Base-by-base conservation (phyloP, 2,329 filamentous ascomycete genomes). In the Aspergillus fijiensis region DNA sequence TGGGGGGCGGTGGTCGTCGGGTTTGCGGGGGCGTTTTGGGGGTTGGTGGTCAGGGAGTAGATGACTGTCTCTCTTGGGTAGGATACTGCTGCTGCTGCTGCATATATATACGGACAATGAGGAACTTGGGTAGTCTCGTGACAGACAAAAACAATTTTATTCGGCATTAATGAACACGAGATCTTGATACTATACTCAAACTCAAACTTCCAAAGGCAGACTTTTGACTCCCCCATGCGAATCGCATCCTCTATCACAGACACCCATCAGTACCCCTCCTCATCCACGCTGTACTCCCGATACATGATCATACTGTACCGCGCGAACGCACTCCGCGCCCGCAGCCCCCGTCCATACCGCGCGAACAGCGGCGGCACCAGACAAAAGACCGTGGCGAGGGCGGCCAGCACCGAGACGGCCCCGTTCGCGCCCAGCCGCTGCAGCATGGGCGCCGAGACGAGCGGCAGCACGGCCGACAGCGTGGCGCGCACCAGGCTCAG, bases 401-500 rank as follows among this genome's bases (percentile, higher is more conserved):
- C 66, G 3, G 78, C 78, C n/a, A 80, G 58, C 25, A 79, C 65
- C 4, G 72, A 74, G 3, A 72, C 62, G 0, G 77, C 74, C 23
- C 70, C 55, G 58, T 79, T 80, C 0, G 69, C 63, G 0, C 76
- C 77, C 12, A 80, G 61, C 0, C 58, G 61, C 2, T 58, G 47
- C 62, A 77, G 80, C 74, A 81, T 76, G 10, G 74, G 71, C 1
- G 65, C 61, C 2, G 73, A 74, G 58, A 81, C 76, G 2, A 80
- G 64, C 10, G 77, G 77, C 45, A 80, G 70, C 14, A 69, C 61
- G 1, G 73, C 79, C 1, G 72, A 76, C 5, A 79, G 58, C 1
- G 76, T 52, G 0, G 76, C 73, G 11, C 79, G 70, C 1, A 79
- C 59, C 27, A 80, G 70, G 2, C 73, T 71, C 35, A 80, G 65